Evolutionary conservation across 495 filamentous ascomycete species (phyloP).

Genomic region (Hamigera avellanea): DNA sequence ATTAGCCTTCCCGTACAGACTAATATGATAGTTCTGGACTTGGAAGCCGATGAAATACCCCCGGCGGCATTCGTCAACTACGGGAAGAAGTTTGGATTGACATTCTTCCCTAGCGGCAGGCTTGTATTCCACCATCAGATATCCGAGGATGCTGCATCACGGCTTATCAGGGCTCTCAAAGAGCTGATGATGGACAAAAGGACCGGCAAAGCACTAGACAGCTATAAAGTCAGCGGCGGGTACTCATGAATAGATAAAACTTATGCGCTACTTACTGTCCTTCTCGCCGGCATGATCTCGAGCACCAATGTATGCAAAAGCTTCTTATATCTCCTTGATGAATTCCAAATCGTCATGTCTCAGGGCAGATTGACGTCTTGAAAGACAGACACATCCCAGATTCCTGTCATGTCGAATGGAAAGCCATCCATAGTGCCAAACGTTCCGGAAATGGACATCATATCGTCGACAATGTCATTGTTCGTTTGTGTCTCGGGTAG

Average conservation of each 20-base stretch:
- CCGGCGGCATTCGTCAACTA: conserved; percentile 33
- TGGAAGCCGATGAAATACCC: conserved; percentile 36
- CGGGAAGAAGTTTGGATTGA: conserved; percentile 42
- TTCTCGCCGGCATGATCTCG: too few species aligned
- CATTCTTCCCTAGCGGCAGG: conserved; percentile 18
- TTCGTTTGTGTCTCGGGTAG: conserved; percentile 37
- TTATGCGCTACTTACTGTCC: too few species aligned
- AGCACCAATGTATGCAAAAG: too few species aligned
- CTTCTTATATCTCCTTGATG: too few species aligned
- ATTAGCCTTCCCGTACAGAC: conserved; percentile 53
- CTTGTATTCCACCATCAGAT: conserved; percentile 14
- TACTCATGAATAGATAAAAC: too few species aligned
- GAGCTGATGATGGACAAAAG: conserved; percentile 5
- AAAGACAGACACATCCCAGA: conserved; percentile 39
- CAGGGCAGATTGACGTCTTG: conserved; percentile 33
- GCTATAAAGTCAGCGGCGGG: too few species aligned
- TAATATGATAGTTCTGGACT: conserved; percentile 73
- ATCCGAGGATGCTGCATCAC: conserved; percentile 5
- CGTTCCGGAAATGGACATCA: conserved; percentile 39
- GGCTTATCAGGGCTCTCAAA: conserved; percentile 4
- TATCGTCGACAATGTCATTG: conserved; percentile 39
- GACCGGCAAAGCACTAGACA: not conserved
- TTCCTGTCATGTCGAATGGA: conserved; percentile 40
- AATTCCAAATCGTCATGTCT: not conserved
- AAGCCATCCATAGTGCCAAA: conserved; percentile 41